Evolutionary conservation across 345 rosid species (phyloP), one percentile per base, ranked within the genome.

Genomic region (rapeseed (Brassica napus)): DNA sequence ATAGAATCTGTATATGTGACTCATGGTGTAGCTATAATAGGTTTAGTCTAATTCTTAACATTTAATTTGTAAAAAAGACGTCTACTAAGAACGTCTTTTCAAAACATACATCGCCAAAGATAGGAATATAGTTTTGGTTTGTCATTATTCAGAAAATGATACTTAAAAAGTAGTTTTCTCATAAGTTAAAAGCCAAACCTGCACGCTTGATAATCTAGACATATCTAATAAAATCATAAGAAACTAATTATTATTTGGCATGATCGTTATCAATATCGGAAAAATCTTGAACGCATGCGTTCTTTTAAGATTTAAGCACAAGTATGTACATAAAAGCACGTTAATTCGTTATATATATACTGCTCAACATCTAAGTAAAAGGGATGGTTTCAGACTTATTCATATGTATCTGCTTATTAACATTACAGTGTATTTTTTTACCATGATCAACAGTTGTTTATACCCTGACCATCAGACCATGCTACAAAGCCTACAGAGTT

Each of bases 151-250:
- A 64, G 68, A 64, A 31, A 64, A 32, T 55, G 52, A 21, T 12
- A 65, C 30, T 65, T 37, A 4, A 37, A 37, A 18, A 21, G 24
- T 6, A 47, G 23, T 1, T 68, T n/a, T 15, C 32, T 75, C 57
- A 39, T 2, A 75, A 67, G 16, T 21, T 37, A 4, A 11, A 69
- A 47, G 16, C 34, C 31, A 44, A 67, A 34, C 26, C 26, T 47
- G 69, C 80, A 63, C 57, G 71, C 65, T 70, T 70, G 31, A 77
- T 47, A 60, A 39, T n/a, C 0, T 6, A 18, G 1, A 68, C 34
- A 42, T 28, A 14, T 68, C 39, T 15, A 8, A 30, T 58, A 16
- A 39, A 47, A 44, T 69, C 66, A 39, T 14, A 62, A 62, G 10
- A 70, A 60, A 44, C 6, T 24, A 59, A 24, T 68, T 0, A 60